Evolutionary conservation across 2,329 filamentous ascomycete species (phyloP), one percentile per base, ranked within the genome.

Genomic region (Plectosphaerella cucumerina): DNA sequence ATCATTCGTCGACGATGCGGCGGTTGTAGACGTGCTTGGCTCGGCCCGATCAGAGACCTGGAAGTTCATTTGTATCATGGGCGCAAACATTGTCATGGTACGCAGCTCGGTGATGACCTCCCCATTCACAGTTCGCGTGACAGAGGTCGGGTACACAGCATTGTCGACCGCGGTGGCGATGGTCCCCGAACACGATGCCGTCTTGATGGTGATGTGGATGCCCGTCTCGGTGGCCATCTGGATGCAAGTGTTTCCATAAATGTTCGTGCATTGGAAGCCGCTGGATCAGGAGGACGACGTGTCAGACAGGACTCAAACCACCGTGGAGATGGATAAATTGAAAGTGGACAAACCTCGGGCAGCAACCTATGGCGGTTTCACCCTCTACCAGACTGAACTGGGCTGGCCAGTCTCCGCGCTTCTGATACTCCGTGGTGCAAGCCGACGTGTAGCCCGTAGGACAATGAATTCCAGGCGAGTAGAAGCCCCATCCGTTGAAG

Each of bases 301-400:
- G 44, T 33, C 11, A 34, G 34, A 43, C 22, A 42, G 18, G 35
- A 31, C 3, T 8, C 6, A 23, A 47, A 21, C 22, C 18, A 20
- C 45, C n/a, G 35, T 39, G 52, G 49, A n/a, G n/a, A 6, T 6
- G 8, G 5, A 6, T 8, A 6, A 6, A 39, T 39, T n/a, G 33
- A 4, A 20, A 22, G 26, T 5, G 9, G 26, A 61, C 65, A 54
- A 54, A 64, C 56, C 53, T 53, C 20, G 65, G 65, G 53, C 65
- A 69, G 44, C 65, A 69, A 3, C 64, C 66, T 5, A 66, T 49
- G 3, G 58, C 65, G 10, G 65, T 69, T 51, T 68, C 65, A 4
- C 59, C 54, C 4, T 54, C 48, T 2, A 53, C 33, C 34, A 67
- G 51, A 2, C 55, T 49, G 44, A 61, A 68, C 51, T 66, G 58